phyloP scores from a whole-genome alignment of 345 rosid genomes.

The Brassica cretica region DNA sequence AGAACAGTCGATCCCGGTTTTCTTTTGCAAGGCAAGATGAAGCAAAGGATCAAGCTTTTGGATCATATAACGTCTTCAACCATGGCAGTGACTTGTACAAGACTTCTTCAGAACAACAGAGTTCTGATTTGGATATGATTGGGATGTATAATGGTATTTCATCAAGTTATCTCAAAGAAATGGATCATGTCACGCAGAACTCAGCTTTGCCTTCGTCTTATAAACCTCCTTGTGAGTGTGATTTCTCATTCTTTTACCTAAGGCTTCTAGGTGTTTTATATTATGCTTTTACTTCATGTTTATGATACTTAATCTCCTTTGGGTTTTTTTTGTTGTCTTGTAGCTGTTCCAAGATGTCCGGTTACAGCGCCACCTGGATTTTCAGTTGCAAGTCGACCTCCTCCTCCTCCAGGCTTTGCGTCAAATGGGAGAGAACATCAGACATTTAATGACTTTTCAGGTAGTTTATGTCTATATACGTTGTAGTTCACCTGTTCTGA shows the following conservation, averaged over 20 bases:
- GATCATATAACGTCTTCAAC: conserved; percentile 41
- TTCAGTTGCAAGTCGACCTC: conserved; percentile 67
- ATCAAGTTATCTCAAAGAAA: conserved; percentile 49
- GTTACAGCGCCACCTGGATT: conserved; percentile 93
- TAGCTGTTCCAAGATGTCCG: conserved; percentile 62
- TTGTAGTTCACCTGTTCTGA: neutral
- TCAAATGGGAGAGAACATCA: conserved; percentile 65
- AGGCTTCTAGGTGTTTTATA: conserved; percentile 10
- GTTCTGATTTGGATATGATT: conserved; percentile 44
- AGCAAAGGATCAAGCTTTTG: conserved; percentile 46
- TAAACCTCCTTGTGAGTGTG: conserved; percentile 60
- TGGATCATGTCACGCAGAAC: conserved; percentile 42
- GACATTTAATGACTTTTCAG: conserved; percentile 47
- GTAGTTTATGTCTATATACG: conserved; percentile 46
- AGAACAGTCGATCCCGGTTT: conserved; percentile 77
- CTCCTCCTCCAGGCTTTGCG: conserved; percentile 96
- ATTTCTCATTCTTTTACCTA: conserved; percentile 17
- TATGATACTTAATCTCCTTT: neutral
- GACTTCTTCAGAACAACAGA: conserved; percentile 49
- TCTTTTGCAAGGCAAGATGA: conserved; percentile 90
- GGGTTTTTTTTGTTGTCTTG: conserved; percentile 16
- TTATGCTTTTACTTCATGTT: neutral
- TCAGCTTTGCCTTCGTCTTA: conserved; percentile 48
- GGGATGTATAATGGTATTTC: conserved; percentile 54
- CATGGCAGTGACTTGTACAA: conserved; percentile 44